These are phyloP conservation scores for Chaetomium strumarium DNA, from an alignment of 2,329 filamentous ascomycete genomes.

Conservation along the genomic window DNA sequence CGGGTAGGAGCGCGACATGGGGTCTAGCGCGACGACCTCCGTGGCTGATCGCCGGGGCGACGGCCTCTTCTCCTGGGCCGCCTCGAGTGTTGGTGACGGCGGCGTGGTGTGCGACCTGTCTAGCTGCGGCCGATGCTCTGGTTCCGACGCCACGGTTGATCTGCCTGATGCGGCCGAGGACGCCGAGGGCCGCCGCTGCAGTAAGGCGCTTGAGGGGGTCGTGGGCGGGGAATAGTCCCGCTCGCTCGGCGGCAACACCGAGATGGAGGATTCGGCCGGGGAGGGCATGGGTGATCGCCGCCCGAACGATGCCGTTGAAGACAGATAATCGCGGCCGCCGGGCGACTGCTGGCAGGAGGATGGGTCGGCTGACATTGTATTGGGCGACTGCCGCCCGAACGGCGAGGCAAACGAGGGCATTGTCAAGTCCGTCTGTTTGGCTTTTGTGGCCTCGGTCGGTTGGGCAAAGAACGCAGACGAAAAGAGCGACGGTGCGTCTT, in stretches of 20 bases:
- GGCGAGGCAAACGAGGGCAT: slow-evolving; percentile 1
- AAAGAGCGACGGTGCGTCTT: slow-evolving; percentile 6
- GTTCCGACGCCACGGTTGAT: too few species aligned
- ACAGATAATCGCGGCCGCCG: too few species aligned
- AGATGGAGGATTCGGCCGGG: slow-evolving; percentile 4
- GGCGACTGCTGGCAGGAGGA: too few species aligned
- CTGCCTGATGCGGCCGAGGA: slow-evolving; percentile 11
- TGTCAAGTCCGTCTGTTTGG: slow-evolving; percentile 6
- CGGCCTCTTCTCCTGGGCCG: too few species aligned
- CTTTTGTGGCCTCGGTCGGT: background rate
- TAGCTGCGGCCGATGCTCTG: too few species aligned
- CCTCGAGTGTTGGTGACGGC: too few species aligned
- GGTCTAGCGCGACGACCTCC: slow-evolving; percentile 25
- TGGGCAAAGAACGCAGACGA: background rate
- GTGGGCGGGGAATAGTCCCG: slow-evolving; percentile 8
- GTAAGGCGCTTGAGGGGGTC: background rate
- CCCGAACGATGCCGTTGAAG: too few species aligned
- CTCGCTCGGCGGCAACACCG: background rate
- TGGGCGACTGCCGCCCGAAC: background rate
- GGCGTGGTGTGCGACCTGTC: background rate
- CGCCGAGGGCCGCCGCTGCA: slow-evolving; percentile 8
- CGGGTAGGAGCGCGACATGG: slow-evolving; percentile 36
- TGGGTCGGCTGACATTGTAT: too few species aligned
- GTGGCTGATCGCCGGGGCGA: slow-evolving; percentile 5
- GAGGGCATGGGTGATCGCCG: background rate